phyloP scores from a whole-genome alignment of 345 rosid genomes.

The Acer yangbiense region DNA sequence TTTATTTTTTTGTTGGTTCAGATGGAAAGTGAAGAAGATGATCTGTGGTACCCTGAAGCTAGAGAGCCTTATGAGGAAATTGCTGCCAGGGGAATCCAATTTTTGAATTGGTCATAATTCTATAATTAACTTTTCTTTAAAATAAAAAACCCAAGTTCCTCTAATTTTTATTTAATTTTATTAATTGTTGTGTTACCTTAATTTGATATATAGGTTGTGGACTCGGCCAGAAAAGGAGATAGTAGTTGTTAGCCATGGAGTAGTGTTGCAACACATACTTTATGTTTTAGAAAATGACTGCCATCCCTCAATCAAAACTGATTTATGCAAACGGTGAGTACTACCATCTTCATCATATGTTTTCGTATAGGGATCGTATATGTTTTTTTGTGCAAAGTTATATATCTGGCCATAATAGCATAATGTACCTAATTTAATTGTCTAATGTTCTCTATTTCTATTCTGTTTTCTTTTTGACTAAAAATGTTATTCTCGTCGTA shows the following conservation, averaged over 20 bases:
- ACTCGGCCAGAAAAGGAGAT: slow-evolving; percentile 13
- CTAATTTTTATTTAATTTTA: not conserved
- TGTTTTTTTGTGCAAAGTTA: too few relatives aligned
- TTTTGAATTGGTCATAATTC: slow-evolving; percentile 43
- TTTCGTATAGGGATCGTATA: too few relatives aligned
- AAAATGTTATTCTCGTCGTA: too few relatives aligned
- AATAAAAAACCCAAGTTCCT: too few relatives aligned
- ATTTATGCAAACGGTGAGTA: slow-evolving; percentile 1
- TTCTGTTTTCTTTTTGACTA: not conserved
- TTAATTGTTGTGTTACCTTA: too few relatives aligned
- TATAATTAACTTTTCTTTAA: too few relatives aligned
- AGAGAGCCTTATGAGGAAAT: slow-evolving; percentile 58
- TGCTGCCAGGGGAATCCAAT: slow-evolving; percentile 55
- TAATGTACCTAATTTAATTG: too few relatives aligned
- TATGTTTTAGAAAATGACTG: not conserved
- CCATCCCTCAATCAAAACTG: not conserved
- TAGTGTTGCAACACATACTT: not conserved
- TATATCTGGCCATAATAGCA: too few relatives aligned
- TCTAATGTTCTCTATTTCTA: too few relatives aligned
- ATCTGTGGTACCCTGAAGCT: slow-evolving; percentile 48
- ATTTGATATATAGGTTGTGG: not conserved
- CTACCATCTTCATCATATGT: too few relatives aligned
- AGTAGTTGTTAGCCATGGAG: slow-evolving; percentile 18
- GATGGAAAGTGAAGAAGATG: slow-evolving; percentile 77
- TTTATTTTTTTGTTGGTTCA: slow-evolving; percentile 1